Evolutionary conservation across 345 rosid species (phyloP).

Genomic region (Pistacia vera): DNA sequence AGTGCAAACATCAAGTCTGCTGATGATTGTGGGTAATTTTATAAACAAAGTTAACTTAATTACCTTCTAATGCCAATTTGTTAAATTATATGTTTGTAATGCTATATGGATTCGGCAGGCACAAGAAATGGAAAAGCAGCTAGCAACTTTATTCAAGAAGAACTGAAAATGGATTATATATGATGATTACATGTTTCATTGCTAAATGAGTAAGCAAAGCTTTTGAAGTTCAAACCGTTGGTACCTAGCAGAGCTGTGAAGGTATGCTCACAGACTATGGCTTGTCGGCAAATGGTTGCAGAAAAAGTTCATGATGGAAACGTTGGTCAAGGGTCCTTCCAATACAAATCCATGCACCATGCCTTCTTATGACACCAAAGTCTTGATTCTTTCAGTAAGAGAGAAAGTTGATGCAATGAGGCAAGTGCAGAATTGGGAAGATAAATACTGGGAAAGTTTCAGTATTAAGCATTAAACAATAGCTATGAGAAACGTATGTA

Average conservation of each 20-base stretch:
- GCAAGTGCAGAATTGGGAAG: slow-evolving; percentile 69
- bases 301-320: slow-evolving; percentile 54
- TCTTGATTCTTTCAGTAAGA: slow-evolving; percentile 32
- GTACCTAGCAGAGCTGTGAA: slow-evolving; percentile 49
- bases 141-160: slow-evolving; percentile 54
- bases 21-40: slow-evolving; percentile 75
- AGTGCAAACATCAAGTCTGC: slow-evolving; percentile 76
- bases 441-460: slow-evolving; percentile 39
- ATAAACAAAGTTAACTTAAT: slow-evolving; percentile 51
- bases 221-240: slow-evolving; percentile 48
- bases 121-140: slow-evolving; percentile 58
- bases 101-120: slow-evolving; percentile 39
- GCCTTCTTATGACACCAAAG: slow-evolving; percentile 51
- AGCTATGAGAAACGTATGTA: background rate
- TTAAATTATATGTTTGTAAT: background rate
- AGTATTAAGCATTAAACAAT: background rate
- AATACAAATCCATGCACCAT: no score
- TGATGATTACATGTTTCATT: slow-evolving; percentile 84
- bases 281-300: slow-evolving; percentile 41
- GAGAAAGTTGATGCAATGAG: slow-evolving; percentile 36
- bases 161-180: slow-evolving; percentile 63
- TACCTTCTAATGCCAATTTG: background rate
- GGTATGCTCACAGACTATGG: slow-evolving; percentile 60
- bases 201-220: slow-evolving; percentile 69
- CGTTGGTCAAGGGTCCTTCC: slow-evolving; percentile 52